Base-by-base conservation (phyloP, 2,329 filamentous ascomycete genomes). In the Fusarium penzigii region DNA sequence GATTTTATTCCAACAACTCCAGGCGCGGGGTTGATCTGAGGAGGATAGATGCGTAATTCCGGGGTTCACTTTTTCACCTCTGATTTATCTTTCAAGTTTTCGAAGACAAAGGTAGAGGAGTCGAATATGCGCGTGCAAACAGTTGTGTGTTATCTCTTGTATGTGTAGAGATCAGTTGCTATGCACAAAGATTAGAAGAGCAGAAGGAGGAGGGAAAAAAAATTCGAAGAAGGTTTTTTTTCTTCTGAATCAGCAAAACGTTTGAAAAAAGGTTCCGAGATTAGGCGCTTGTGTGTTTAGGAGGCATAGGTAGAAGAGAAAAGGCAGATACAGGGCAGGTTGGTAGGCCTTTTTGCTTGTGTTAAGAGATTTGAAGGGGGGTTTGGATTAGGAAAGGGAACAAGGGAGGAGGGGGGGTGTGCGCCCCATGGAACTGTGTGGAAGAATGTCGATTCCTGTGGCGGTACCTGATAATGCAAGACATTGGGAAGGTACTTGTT, bases 371-470 rank as follows among this genome's bases (percentile, higher is more conserved):
- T 36, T 12, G 32, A 9, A 11, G 32, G 10, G 32, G 32, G 32
- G 32, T 36, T 36, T 36, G 9, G 32, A 36, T 36, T 11, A 9
- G 32, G 5, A 36, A 36, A 36, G 32, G 13, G 10, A 14, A 36
- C 13, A 36, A 36, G 32, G 32, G 10, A 36, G 65, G 49, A 60
- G 64, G 62, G 58, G 58, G 58, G 59, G 59, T 60, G 54, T 69
- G 68, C 70, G 70, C 70, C 71, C 71, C 72, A 74, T 73, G 71
- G 72, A 74, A 74, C 54, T 67, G 64, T 65, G 69, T 74, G 64
- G 72, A 74, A 74, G 70, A 69, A 69, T 48, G 65, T 73, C 68
- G 72, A 74, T 64, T 61, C 20, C 55, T 66, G 70, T 73, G 71
- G 70, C 69, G 67, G 70, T 72, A 68, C 20, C 67, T 56, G 61